Conservation (phyloP, 2,329 filamentous ascomycete species). For the Penicillium janthinellum region DNA sequence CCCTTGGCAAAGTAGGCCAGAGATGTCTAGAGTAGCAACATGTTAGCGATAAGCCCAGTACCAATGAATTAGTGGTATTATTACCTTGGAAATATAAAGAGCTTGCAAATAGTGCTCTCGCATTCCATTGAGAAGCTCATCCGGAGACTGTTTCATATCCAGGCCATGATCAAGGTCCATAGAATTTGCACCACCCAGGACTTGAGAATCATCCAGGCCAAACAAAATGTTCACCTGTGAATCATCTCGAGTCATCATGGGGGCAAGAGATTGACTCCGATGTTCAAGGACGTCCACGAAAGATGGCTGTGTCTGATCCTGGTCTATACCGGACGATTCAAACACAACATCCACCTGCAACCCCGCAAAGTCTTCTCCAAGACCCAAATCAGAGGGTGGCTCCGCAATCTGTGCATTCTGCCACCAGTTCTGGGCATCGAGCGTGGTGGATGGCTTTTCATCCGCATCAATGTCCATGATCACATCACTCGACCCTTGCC, state of each 20-base stretch:
- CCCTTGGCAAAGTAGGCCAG: conserved; percentile 56
- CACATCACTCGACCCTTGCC: conserved; percentile 18
- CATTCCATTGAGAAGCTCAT: conserved; percentile 41
- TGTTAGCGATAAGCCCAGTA: conserved; percentile 15
- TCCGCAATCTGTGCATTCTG: conserved; percentile 38
- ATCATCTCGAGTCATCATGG: conserved; percentile 3
- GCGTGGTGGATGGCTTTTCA: not conserved
- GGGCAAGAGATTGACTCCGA: conserved; percentile 18
- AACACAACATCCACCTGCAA: conserved; percentile 37
- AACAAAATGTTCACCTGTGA: conserved; percentile 5
- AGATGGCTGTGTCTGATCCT: conserved; percentile 11
- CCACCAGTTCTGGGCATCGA: conserved; percentile 36
- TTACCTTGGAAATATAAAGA: conserved; percentile 48
- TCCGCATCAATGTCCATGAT: conserved; percentile 8
- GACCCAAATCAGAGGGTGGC: conserved; percentile 22
- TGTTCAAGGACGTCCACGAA: conserved; percentile 25
- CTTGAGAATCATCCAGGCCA: conserved; percentile 21
- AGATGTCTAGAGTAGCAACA: conserved; percentile 40
- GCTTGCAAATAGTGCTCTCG: conserved; percentile 46
- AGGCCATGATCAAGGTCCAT: conserved; percentile 18
- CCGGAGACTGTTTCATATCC: conserved; percentile 32
- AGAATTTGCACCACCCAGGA: conserved; percentile 1
- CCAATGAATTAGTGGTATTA: not conserved
- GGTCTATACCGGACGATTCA: conserved; percentile 18
- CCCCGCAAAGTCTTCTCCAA: conserved; percentile 26